Conservation (phyloP, 108 stramenopile genomes). For the Fragilaria crotonensis region DNA sequence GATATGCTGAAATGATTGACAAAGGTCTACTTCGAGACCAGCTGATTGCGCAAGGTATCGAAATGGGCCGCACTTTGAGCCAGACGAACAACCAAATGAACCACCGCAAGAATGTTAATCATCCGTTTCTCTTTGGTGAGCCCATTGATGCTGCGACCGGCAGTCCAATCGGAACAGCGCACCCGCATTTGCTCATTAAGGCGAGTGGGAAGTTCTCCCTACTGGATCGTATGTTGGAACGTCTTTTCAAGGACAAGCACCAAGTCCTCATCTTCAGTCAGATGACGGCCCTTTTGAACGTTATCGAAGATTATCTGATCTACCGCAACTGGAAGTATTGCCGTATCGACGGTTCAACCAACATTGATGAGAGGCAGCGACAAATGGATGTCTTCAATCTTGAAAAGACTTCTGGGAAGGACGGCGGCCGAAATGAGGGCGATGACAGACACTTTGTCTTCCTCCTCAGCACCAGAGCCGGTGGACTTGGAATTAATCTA, state of each 20-base stretch:
- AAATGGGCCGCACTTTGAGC: constrained; percentile 60
- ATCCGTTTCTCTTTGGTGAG: constrained; percentile 96
- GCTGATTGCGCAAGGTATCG: constrained; percentile 67
- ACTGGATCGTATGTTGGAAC: constrained; percentile 92
- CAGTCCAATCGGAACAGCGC: constrained; percentile 70
- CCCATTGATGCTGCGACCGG: constrained; percentile 80
- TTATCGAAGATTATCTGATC: constrained; percentile 93
- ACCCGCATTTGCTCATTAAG: constrained; percentile 84
- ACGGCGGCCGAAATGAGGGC: constrained; percentile 51
- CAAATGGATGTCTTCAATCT: constrained; percentile 94
- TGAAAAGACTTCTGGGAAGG: constrained; percentile 61
- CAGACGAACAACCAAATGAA: constrained; percentile 95
- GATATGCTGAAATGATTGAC: constrained; percentile 78
- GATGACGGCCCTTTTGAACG: constrained; percentile 90
- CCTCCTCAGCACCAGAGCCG: constrained; percentile 92
- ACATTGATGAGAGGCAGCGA: constrained; percentile 92
- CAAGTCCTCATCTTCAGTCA: constrained; percentile 99
- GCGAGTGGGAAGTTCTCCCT: constrained; percentile 96
- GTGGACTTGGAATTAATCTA: constrained; percentile 95
- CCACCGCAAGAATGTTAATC: constrained; percentile 93
- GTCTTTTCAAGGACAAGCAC: constrained; percentile 87
- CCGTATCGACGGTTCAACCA: constrained; percentile 93
- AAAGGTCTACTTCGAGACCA: constrained; percentile 71
- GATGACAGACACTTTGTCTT: constrained; percentile 89
- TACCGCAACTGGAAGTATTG: constrained; percentile 81